Base-by-base conservation (phyloP, 1,284 basidiomycete species). In the Pulchroboletus neoregius region DNA sequence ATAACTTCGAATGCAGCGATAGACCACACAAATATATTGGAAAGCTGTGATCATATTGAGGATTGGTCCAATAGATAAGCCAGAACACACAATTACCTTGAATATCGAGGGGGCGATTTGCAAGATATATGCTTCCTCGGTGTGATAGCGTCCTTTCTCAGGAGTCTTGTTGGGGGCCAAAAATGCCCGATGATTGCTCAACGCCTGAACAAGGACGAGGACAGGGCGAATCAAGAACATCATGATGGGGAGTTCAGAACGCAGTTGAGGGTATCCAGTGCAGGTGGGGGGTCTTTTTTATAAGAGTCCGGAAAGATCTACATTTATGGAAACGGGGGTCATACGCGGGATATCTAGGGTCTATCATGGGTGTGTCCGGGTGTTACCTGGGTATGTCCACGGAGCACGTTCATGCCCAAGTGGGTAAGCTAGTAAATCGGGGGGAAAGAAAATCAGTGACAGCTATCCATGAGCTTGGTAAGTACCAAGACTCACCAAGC, bases 91-190 rank as follows among this genome's bases (percentile, higher is more conserved):
- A 49, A 15, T 33, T 20, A 76, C 80, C 64, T 75, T 76, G 66
- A 83, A 80, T 8, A 83, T 66, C 6, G 74, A 52, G 3, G 80
- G 78, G 0, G 79, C 81, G 23, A 82, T 76, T 48, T 76, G 76
- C 30, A 82, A 69, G 44, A 78, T 67, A 54, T 70, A 74, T 33
- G 71, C 65, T 56, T 78, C 74, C 13, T 78, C 68, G 0, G 73
- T 78, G 58, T 82, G 76, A 54, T 80, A 82, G 4, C 79, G 68
- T 9, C 67, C 69, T 45, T 77, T 79, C 31, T 60, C 49, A 0
- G 71, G 72, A 0, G 79, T 79, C 8, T 75, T 76, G 58, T 82
- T 80, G 0, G 81, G 81, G 1, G 81, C 78, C 0, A 76, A 78
- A 56, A 71, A 79, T 0, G 79, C 81, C 1, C 73, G 55, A 37